Evolutionary conservation across 495 filamentous ascomycete genomes (phyloP), one percentile per base, ranked within the genome.

Genomic region (Neurospora hispaniola): DNA sequence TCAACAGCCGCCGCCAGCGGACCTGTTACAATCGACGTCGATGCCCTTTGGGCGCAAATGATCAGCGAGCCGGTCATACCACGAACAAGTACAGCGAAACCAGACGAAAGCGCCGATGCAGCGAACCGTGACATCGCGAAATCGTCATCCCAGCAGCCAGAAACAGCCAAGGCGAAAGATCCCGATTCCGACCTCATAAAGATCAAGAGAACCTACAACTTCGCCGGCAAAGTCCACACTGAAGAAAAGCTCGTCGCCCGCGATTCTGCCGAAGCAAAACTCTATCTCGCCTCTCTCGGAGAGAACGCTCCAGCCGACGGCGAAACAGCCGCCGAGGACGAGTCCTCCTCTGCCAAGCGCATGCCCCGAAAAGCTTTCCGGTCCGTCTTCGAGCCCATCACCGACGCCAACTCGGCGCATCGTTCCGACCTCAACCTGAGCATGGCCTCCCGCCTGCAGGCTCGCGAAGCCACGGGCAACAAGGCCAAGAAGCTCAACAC

Each of bases 401-500:
- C 87, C 4, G 44, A 71, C 27, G 86, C 87, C 66, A 78, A 83
- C 71, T 23, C 82, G 38, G 14, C 77, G 1, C 77, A 80, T 43
- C 85, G 88, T 35, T 81, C 79, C 5, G 85, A 89, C 72, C 79
- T 89, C 18, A 84, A 87, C 70, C 80, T 89, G 41, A 83, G 84
- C 71, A 80, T 86, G 76, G 71, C 78, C 18, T 77, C 78, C 69
- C 78, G 83, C 54, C 54, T 85, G 39, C 74, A 79, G 69, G 75
- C 82, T 23, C 80, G 83, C 27, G 85, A 86, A 74, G 70, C 74
- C 54, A 76, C 79, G 11, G 77, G 77, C n/a, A 75, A 85, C 5
- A 87, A 87, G 72, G 91, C 92, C 68, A 89, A 91, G 79, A 98
- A 98, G 78, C 87, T 98, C 78, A 98, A 97, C 79, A 97, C 94